phyloP scores from a whole-genome alignment of 2,329 filamentous ascomycete genomes.

The Talaromyces sp. region DNA sequence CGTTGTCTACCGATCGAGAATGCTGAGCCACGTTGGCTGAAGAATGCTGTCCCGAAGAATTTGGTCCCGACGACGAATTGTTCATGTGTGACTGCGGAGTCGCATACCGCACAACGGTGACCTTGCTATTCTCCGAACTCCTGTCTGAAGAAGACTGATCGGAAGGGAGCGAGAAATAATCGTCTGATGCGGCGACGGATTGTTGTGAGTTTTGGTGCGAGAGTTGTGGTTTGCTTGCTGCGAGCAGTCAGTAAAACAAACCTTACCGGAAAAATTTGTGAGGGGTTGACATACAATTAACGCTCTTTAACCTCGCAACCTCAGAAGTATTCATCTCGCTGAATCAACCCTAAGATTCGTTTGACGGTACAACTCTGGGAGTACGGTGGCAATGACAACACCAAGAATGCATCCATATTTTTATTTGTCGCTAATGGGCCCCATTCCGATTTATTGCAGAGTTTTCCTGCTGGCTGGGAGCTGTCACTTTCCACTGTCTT shows the following conservation, averaged over 20 bases:
- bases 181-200: conserved; percentile 49
- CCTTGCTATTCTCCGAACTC: conserved; percentile 35
- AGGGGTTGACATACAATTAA: conserved; percentile 36
- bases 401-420: conserved; percentile 11
- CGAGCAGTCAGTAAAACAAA: conserved; percentile 16
- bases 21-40: conserved; percentile 24
- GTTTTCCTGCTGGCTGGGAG: neutral
- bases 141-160: conserved; percentile 30
- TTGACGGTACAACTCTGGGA: neutral
- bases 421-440: neutral
- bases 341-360: neutral
- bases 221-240: conserved; percentile 46
- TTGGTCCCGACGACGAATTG: conserved; percentile 29
- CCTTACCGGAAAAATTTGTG: conserved; percentile 15
- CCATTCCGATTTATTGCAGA: conserved; percentile 3
- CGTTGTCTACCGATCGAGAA: neutral
- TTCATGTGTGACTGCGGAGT: conserved; percentile 41
- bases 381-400: conserved; percentile 10
- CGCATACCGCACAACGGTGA: conserved; percentile 42
- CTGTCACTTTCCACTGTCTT: conserved; percentile 6
- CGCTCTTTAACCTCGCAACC: conserved; percentile 34
- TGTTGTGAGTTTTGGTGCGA: conserved; percentile 42
- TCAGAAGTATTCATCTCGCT: conserved; percentile 28
- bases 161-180: conserved; percentile 47
- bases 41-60: conserved; percentile 26